Conservation (phyloP, 78 protist genomes). For the Protostelium mycophagum region DNA sequence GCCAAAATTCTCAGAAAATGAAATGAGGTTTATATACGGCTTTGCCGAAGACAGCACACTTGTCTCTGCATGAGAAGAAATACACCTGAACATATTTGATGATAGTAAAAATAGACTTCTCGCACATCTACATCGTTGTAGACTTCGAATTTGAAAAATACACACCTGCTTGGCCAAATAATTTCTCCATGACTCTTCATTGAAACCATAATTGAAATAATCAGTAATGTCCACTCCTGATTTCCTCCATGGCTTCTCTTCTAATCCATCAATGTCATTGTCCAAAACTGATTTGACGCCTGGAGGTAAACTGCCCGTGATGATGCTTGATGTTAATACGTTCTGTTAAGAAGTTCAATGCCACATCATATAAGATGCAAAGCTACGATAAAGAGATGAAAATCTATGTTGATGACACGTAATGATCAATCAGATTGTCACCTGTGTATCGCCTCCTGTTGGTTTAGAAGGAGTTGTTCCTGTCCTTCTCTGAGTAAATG, state of each 20-base stretch:
- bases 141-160: not conserved
- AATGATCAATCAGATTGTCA: too few relatives aligned
- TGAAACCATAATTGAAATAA: slow-evolving; percentile 73
- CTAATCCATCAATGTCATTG: slow-evolving; percentile 16
- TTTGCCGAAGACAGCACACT: too few relatives aligned
- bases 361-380: not conserved
- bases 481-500: not conserved
- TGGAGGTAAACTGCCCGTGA: not conserved
- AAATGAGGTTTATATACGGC: too few relatives aligned
- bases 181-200: slow-evolving; percentile 31
- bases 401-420: too few relatives aligned
- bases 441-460: too few relatives aligned
- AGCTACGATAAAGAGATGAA: not conserved
- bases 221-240: slow-evolving; percentile 41
- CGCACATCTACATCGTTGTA: too few relatives aligned
- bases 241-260: slow-evolving; percentile 43
- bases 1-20: too few relatives aligned
- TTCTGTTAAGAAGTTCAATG: not conserved
- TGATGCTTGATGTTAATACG: not conserved
- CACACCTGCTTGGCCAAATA: slow-evolving; percentile 24
- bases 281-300: slow-evolving; percentile 1
- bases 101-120: not conserved
- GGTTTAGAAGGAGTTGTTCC: too few relatives aligned
- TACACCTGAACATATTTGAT: not conserved
- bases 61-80: too few relatives aligned